Evolutionary conservation across 768 basidiomycete species (phyloP).

Genomic region (Sarcodon aspratus): DNA sequence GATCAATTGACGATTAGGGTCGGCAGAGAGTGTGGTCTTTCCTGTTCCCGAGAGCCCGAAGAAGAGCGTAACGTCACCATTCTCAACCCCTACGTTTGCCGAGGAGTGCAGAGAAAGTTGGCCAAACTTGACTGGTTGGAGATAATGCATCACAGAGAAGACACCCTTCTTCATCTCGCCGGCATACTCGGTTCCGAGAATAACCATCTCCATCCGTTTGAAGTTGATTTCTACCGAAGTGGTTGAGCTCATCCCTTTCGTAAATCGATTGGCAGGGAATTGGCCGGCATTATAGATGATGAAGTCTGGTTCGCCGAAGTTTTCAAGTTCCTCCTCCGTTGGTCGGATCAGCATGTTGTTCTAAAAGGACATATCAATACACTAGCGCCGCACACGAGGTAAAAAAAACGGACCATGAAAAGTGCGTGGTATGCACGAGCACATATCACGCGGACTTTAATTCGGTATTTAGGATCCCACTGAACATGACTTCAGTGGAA

Average conservation of each 20-base stretch:
- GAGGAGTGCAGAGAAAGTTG: slow-evolving; percentile 97
- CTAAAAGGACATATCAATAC: slow-evolving; percentile 23
- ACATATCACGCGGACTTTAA: slow-evolving; percentile 99
- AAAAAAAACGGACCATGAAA: slow-evolving; percentile 71
- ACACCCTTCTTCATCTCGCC: slow-evolving; percentile 99
- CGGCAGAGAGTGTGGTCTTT: slow-evolving; percentile 97
- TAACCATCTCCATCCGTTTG: slow-evolving; percentile 99
- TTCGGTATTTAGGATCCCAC: slow-evolving; percentile 99
- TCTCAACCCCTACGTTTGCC: slow-evolving; percentile 86
- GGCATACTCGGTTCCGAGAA: slow-evolving; percentile 95
- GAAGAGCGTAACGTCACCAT: slow-evolving; percentile 93
- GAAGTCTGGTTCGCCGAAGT: slow-evolving; percentile 97
- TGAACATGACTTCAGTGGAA: slow-evolving; percentile 13
- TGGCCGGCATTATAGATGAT: slow-evolving; percentile 99
- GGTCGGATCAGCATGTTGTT: slow-evolving; percentile 99
- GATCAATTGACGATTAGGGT: slow-evolving; percentile 87
- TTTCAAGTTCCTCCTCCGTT: slow-evolving; percentile 83
- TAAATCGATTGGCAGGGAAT: slow-evolving; percentile 99
- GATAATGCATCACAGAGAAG: slow-evolving; percentile 99
- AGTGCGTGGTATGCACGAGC: slow-evolving; percentile 97
- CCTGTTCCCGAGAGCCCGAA: slow-evolving; percentile 98
- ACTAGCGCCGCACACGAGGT: slow-evolving; percentile 1
- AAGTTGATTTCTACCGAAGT: slow-evolving; percentile 99
- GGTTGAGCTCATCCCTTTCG: slow-evolving; percentile 98
- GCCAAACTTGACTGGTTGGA: slow-evolving; percentile 97